Evolutionary conservation across 345 rosid genomes (phyloP), one percentile per base, ranked within the genome.

Genomic region (Physaria fendleri): DNA sequence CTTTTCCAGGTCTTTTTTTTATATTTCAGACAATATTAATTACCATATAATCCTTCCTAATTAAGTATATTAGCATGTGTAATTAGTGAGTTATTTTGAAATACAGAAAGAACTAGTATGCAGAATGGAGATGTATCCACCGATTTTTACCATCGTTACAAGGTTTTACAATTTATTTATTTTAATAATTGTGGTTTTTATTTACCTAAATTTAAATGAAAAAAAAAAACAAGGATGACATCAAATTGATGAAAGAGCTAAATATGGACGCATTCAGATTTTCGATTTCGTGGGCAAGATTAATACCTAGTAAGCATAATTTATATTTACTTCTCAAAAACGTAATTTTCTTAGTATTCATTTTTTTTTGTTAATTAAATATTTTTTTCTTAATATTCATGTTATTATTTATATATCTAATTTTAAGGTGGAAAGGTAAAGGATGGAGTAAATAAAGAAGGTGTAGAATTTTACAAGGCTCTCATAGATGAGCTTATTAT

Each of bases 401-500:
- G 22, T 14, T 25, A 47, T 9, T 25, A 14, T 48, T 48, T 7
- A 13, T 48, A 15, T 14, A n/a, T n/a, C n/a, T 47, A 14, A 4
- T 39, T 25, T 32, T 0, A 22, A 63, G 74, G 63, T 54, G 74
- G 68, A 38, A 54, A 52, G 25, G 23, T 69, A 38, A 62, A 53
- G 1, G 79, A 77, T 41, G 83, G 77, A 54, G 59, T 79, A 60
- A 79, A 76, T 66, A 35, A 25, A 41, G 65, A 67, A 68, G 83
- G 81, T 6, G 17, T 74, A 16, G 55, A 43, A 7, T 68, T 70
- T 63, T 73, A 79, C 64, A 71, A 59, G 39, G 53, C 64, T 45
- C 79, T 79, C 30, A 80, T 80, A 40, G 71, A 80, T 54, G 79
- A 76, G 17, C 82, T 80, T n/a, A n/a, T n/a, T n/a, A n/a, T n/a